phyloP scores from a whole-genome alignment of 179 eudicot species.

The Camellia oleifera region DNA sequence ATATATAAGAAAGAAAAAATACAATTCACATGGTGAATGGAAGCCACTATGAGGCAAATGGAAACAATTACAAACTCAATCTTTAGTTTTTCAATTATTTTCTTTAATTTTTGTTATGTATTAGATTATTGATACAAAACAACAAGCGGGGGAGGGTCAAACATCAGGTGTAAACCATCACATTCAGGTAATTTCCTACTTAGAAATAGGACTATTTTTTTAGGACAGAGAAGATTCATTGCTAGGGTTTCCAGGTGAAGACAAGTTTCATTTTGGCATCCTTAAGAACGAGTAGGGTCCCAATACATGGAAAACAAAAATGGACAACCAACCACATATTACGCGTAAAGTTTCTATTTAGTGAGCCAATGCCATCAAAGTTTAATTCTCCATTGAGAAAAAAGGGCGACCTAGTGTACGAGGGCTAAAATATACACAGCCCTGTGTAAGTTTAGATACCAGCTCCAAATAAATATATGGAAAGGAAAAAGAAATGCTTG shows the following conservation, averaged over 20 bases:
- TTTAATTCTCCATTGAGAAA: background rate
- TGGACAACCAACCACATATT: background rate
- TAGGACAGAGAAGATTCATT: background rate
- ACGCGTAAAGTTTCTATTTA: background rate
- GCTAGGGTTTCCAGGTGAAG: background rate
- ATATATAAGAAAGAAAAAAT: slow-evolving; percentile 1
- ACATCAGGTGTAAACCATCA: background rate
- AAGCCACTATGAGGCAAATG: background rate
- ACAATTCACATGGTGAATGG: background rate
- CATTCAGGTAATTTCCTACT: background rate
- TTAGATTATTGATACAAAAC: background rate
- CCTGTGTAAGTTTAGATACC: background rate
- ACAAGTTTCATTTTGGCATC: background rate
- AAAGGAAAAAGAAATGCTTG: background rate
- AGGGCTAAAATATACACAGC: too few relatives aligned
- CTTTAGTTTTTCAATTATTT: background rate
- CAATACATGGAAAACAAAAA: background rate
- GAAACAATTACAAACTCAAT: background rate
- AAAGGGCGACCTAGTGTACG: background rate
- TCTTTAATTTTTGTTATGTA: background rate
- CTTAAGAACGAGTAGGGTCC: background rate
- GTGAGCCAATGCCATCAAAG: background rate
- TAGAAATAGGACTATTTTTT: background rate
- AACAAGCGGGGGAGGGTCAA: background rate
- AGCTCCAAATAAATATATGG: background rate